Percentiles rank a stretch among this genome's conserved stretches.
phyloP scores from a whole-genome alignment of 345 rosid genomes.

The Rhizophora apiculata region DNA sequence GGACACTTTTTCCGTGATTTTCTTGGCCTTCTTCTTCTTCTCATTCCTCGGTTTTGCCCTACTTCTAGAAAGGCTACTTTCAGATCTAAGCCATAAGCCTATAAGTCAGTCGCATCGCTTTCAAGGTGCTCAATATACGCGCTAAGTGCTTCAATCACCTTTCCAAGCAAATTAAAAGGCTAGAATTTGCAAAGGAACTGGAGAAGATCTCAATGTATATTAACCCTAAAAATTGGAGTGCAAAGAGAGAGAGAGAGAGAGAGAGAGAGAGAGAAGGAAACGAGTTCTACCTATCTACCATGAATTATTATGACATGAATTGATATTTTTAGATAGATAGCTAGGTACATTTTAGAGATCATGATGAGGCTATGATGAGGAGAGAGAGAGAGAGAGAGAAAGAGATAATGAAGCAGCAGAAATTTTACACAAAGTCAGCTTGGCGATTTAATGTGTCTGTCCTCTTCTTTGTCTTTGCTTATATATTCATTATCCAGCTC shows the following conservation, averaged over 20 bases:
- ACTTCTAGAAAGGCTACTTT: slow-evolving; percentile 4
- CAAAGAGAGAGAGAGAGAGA: no score
- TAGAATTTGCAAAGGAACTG: no score
- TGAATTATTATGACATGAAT: not conserved
- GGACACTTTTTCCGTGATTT: not conserved
- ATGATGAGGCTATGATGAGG: slow-evolving; percentile 62
- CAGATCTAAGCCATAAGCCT: slow-evolving; percentile 10
- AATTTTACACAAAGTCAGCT: slow-evolving; percentile 32
- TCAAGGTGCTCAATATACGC: no score
- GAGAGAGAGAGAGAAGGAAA: no score
- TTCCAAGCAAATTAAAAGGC: no score
- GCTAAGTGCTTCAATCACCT: no score
- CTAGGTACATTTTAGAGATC: slow-evolving; percentile 21
- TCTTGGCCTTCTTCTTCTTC: slow-evolving; percentile 12
- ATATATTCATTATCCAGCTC: slow-evolving; percentile 60
- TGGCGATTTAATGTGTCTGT: slow-evolving; percentile 42
- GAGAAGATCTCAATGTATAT: no score
- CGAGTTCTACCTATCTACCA: no score
- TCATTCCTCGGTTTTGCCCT: not conserved
- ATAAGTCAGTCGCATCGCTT: not conserved
- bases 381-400: slow-evolving; percentile 30
- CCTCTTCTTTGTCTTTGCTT: slow-evolving; percentile 37
- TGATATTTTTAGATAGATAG: slow-evolving; percentile 21
- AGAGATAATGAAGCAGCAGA: not conserved
- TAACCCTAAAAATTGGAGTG: no score